phyloP scores from a whole-genome alignment of 495 filamentous ascomycete species.

The Viridothelium virens region DNA sequence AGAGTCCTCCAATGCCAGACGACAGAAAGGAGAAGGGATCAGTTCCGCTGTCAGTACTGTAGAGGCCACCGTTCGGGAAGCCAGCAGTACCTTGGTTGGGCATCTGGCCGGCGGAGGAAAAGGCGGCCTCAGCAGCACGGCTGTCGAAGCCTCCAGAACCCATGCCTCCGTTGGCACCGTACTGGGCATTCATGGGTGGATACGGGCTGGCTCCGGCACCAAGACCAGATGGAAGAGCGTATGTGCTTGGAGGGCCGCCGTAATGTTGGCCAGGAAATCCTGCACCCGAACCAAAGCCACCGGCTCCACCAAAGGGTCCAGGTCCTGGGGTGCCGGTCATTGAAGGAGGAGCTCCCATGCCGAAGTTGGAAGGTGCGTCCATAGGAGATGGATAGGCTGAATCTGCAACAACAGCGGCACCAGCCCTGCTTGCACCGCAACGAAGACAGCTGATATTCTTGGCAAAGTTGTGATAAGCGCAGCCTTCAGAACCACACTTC shows the following conservation, averaged over 20 bases:
- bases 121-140: constrained; percentile 83
- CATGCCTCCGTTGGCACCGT: constrained; percentile 40
- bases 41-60: constrained; percentile 11
- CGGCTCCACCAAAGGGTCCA: constrained; percentile 65
- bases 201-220: constrained; percentile 69
- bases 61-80: constrained; percentile 18
- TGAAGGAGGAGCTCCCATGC: constrained; percentile 53
- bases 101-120: constrained; percentile 74
- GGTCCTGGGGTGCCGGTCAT: constrained; percentile 80
- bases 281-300: constrained; percentile 60
- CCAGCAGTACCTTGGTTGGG: constrained; percentile 41
- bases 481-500: constrained; percentile 98
- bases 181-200: constrained; percentile 72
- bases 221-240: constrained; percentile 82
- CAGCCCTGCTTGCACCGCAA: constrained; percentile 88
- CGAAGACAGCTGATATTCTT: constrained; percentile 98
- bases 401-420: constrained; percentile 87
- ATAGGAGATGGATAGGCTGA: constrained; percentile 86
- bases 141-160: constrained; percentile 77
- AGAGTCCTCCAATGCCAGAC: constrained; percentile 25
- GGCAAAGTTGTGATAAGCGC: constrained; percentile 97
- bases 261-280: constrained; percentile 81
- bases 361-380: constrained; percentile 73
- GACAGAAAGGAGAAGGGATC: constrained; percentile 26
- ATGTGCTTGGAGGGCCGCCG: constrained; percentile 79